Evolutionary conservation across 2,329 filamentous ascomycete genomes (phyloP).

Genomic region (Xylariomycetidae sp.): DNA sequence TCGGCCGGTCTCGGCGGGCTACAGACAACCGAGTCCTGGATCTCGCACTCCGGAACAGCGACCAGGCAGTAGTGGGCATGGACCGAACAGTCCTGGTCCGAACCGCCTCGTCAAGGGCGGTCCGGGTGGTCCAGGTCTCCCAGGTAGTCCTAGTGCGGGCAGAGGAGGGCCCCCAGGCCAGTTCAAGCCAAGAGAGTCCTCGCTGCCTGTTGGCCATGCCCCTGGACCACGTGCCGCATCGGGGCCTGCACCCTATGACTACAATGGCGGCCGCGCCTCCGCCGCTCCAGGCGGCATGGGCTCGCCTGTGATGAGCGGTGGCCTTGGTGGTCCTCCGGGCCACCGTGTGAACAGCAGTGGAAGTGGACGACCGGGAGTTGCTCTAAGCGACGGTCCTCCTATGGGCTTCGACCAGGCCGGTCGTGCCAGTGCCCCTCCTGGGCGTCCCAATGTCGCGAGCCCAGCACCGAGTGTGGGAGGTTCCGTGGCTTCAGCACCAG

Average conservation of each 20-base stretch:
- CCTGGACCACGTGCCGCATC: constrained; percentile 32
- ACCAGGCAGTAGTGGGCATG: constrained; percentile 23
- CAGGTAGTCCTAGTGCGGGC: constrained; percentile 23
- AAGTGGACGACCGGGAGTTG: constrained; percentile 17
- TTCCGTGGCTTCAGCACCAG: constrained; percentile 27
- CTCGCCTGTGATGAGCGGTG: constrained; percentile 24
- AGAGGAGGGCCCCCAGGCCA: constrained; percentile 21
- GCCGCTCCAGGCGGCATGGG: constrained; percentile 11
- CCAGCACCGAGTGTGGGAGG: constrained; percentile 23
- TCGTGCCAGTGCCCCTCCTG: constrained; percentile 31
- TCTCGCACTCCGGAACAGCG: constrained; percentile 20
- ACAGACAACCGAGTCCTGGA: constrained; percentile 34
- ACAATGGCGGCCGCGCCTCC: constrained; percentile 21
- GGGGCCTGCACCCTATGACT: constrained; percentile 21
- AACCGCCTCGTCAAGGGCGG: constrained; percentile 34
- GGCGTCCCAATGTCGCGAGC: constrained; percentile 17
- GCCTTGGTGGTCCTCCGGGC: too few species aligned
- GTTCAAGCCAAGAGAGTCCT: constrained; percentile 18
- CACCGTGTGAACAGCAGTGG: too few species aligned
- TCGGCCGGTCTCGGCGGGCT: constrained; percentile 33
- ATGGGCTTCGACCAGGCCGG: constrained; percentile 21
- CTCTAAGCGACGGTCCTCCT: constrained; percentile 17
- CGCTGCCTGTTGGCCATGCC: constrained; percentile 20
- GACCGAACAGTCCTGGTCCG: constrained; percentile 27
- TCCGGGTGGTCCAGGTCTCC: too few species aligned